Evolutionary conservation across 352 stramenopile genomes (phyloP).

Genomic region (Pythium periplocum): DNA sequence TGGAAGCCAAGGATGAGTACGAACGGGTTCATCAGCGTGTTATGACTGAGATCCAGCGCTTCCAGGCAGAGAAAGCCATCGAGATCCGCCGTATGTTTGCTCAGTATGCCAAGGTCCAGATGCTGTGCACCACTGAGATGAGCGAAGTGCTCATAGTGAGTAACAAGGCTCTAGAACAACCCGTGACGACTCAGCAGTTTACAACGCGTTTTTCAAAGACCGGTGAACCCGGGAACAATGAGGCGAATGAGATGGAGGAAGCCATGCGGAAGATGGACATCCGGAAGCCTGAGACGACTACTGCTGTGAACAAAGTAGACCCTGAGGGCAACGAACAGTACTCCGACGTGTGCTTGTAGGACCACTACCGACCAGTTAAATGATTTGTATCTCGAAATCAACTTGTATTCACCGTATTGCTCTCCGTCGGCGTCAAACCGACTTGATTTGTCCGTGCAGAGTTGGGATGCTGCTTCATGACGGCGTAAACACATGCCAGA

Average conservation of each 20-base stretch:
- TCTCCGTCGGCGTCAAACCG: no score
- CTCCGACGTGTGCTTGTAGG: conserved; percentile 53
- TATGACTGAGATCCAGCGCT: conserved; percentile 67
- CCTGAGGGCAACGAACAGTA: conserved; percentile 24
- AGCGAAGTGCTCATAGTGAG: conserved; percentile 41
- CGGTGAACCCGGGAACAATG: conserved; percentile 21
- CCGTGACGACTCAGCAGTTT: conserved; percentile 34
- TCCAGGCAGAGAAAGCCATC: conserved; percentile 65
- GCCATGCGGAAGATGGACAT: conserved; percentile 23
- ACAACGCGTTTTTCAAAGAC: conserved; percentile 26
- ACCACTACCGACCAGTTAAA: no score
- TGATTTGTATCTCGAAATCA: no score
- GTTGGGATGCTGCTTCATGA: not conserved
- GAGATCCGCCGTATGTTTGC: conserved; percentile 72
- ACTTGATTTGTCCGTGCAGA: conserved; percentile 3
- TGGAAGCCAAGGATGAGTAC: conserved; percentile 70
- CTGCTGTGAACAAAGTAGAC: conserved; percentile 16
- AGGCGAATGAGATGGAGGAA: conserved; percentile 15
- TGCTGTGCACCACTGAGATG: conserved; percentile 46
- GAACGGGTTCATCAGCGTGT: conserved; percentile 70
- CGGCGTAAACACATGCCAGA: conserved; percentile 12
- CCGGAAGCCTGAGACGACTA: conserved; percentile 7
- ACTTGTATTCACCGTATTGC: no score
- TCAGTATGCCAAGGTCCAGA: conserved; percentile 58
- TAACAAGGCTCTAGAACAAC: conserved; percentile 32